These are phyloP conservation scores for Gremmenia infestans DNA, from an alignment of 2,329 filamentous ascomycete species.

Conservation along the genomic window DNA sequence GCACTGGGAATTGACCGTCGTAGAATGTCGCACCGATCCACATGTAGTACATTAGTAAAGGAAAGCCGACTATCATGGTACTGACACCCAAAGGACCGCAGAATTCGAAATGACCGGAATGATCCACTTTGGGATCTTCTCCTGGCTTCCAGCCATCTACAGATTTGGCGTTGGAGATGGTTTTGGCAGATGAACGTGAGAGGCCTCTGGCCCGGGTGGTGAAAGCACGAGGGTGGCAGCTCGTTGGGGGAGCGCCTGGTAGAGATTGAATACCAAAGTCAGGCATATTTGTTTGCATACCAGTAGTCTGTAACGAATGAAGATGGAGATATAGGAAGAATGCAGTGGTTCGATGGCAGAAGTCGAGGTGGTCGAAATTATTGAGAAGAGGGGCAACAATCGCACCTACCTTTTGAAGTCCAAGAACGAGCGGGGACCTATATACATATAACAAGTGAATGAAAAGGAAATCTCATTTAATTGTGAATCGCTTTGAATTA, in stretches of 20 bases:
- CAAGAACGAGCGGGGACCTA: too few species aligned
- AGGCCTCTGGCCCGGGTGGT: background rate
- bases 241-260: background rate
- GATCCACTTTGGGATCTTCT: slow-evolving; percentile 57
- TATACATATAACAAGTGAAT: too few species aligned
- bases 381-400: too few species aligned
- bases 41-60: slow-evolving; percentile 98
- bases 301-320: too few species aligned
- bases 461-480: too few species aligned
- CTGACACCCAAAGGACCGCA: slow-evolving; percentile 75
- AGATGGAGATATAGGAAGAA: too few species aligned
- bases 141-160: slow-evolving; percentile 52
- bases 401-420: too few species aligned
- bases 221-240: background rate
- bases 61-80: slow-evolving; percentile 87
- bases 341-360: too few species aligned
- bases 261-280: background rate
- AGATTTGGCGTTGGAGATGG: slow-evolving; percentile 4
- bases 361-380: too few species aligned
- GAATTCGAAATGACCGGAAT: slow-evolving; percentile 70
- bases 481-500: too few species aligned
- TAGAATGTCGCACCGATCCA: slow-evolving; percentile 96
- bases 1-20: slow-evolving; percentile 72
- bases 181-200: background rate
- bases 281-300: too few species aligned